Evolutionary conservation across 345 rosid species (phyloP).

Genomic region (Jatropha curcas): DNA sequence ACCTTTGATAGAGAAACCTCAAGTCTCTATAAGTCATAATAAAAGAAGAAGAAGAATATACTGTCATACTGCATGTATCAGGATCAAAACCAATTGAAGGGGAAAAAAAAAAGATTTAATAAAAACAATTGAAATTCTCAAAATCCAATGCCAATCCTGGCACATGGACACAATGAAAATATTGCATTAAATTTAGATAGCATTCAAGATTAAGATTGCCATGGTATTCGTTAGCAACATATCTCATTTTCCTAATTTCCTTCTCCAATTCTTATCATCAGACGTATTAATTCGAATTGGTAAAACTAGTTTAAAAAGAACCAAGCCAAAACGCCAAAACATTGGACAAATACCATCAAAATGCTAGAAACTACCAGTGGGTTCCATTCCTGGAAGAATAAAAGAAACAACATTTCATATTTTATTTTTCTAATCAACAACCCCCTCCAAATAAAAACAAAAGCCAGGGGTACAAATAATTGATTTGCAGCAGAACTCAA

Average conservation of each 20-base stretch:
- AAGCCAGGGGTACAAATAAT: neutral
- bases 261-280: neutral
- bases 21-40: conserved; percentile 42
- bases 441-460: too few relatives aligned
- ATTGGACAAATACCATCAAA: neutral
- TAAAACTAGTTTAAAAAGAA: neutral
- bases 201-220: too few relatives aligned
- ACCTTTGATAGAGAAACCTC: conserved; percentile 49
- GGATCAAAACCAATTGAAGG: neutral
- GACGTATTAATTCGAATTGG: neutral
- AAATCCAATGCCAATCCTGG: neutral
- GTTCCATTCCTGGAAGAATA: neutral
- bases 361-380: neutral
- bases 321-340: neutral
- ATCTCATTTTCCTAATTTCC: neutral
- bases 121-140: neutral
- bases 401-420: neutral
- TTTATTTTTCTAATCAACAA: neutral
- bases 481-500: neutral
- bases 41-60: neutral
- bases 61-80: neutral
- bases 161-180: too few relatives aligned
- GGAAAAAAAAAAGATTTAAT: neutral
- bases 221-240: neutral
- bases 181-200: neutral